phyloP scores from a whole-genome alignment of 345 rosid genomes.

The Combretum micranthum region DNA sequence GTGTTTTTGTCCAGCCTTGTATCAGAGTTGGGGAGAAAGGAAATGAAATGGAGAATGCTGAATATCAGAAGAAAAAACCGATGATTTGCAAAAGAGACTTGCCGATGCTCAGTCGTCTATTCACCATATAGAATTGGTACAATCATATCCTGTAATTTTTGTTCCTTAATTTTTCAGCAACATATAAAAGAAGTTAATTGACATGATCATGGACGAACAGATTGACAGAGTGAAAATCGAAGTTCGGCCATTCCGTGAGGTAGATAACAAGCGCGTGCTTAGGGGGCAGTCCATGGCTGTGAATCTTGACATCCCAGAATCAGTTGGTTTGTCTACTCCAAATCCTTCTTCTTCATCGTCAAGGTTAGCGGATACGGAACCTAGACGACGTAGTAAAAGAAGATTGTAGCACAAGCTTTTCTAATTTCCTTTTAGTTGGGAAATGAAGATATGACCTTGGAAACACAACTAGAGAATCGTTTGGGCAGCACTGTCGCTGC shows the following conservation, averaged over 20 bases:
- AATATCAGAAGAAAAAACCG: conserved; percentile 54
- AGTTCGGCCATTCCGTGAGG: conserved; percentile 33
- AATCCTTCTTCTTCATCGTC: conserved; percentile 42
- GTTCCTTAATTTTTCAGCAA: neutral
- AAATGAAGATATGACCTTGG: too few species aligned
- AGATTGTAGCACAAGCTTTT: conserved; percentile 20
- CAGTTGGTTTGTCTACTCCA: conserved; percentile 62
- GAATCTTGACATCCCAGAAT: conserved; percentile 83
- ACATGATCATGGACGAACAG: conserved; percentile 27
- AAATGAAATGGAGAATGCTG: conserved; percentile 90
- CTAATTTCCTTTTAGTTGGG: neutral
- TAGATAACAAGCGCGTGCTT: conserved; percentile 30
- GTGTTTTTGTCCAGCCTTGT: conserved; percentile 36
- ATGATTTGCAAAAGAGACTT: conserved; percentile 75
- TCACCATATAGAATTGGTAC: conserved; percentile 79
- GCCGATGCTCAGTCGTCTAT: conserved; percentile 88
- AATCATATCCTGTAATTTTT: conserved; percentile 3
- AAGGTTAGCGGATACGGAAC: conserved; percentile 49
- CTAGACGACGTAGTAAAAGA: conserved; percentile 45
- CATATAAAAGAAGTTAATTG: neutral
- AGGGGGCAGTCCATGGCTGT: conserved; percentile 38
- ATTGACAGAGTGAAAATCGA: conserved; percentile 59
- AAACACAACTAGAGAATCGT: too few species aligned
- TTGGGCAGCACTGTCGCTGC: too few species aligned
- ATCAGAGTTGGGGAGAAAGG: conserved; percentile 72